phyloP scores from a whole-genome alignment of 768 basidiomycete species.

The Symmetrospora coprosmae region DNA sequence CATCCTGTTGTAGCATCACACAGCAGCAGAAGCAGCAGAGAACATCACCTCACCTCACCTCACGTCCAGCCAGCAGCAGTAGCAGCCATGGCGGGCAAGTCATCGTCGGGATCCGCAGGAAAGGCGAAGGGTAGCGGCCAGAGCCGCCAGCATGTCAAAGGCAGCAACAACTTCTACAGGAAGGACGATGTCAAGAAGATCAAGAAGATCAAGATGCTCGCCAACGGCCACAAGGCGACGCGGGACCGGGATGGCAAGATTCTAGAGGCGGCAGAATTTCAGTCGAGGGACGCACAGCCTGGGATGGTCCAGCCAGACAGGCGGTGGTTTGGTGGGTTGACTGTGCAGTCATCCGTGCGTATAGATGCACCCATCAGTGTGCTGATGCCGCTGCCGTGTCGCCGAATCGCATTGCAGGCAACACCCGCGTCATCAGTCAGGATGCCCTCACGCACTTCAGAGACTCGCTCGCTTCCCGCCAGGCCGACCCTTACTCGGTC shows the following conservation, averaged over 20 bases:
- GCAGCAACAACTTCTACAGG: constrained; percentile 93
- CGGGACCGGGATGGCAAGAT: constrained; percentile 85
- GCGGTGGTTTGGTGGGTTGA: constrained; percentile 77
- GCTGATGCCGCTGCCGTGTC: neutral
- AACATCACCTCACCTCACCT: too few species aligned
- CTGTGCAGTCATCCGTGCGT: neutral
- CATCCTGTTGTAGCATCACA: too few species aligned
- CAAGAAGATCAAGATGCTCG: constrained; percentile 74
- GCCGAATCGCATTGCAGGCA: constrained; percentile 45
- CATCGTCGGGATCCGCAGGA: too few species aligned
- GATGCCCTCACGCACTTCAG: constrained; percentile 91
- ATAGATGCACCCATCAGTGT: neutral
- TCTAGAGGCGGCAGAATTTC: constrained; percentile 81
- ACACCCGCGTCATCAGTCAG: constrained; percentile 96
- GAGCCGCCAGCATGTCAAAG: neutral
- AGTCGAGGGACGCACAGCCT: constrained; percentile 80
- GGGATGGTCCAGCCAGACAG: constrained; percentile 89
- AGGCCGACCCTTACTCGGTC: constrained; percentile 91
- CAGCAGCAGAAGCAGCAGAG: too few species aligned
- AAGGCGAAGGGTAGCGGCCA: too few species aligned
- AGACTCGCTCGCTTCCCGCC: constrained; percentile 65
- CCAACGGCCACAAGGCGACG: constrained; percentile 58
- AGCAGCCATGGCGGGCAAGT: too few species aligned
- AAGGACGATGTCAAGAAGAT: constrained; percentile 65
- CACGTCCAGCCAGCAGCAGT: too few species aligned